These are phyloP conservation scores for Hanseniaspora pseudoguilliermondii DNA, from an alignment of 805 yeast species.

Conservation along the genomic window DNA sequence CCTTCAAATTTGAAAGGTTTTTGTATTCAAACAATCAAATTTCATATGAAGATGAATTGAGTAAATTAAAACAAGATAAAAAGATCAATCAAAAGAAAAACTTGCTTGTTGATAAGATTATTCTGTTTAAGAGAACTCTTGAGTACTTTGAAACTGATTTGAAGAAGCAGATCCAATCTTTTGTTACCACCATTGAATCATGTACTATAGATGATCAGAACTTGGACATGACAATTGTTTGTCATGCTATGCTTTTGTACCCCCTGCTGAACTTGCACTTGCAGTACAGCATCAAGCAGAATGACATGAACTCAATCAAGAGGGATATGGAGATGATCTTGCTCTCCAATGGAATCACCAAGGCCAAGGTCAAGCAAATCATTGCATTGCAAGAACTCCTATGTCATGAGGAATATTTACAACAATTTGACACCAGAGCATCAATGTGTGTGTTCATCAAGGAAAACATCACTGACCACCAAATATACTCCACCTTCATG, in stretches of 20 bases:
- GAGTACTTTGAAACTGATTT: background rate
- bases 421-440: background rate
- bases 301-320: background rate
- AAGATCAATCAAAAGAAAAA: background rate
- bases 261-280: background rate
- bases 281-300: background rate
- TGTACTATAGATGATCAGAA: too few species aligned
- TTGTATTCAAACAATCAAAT: conserved; percentile 4
- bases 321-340: background rate
- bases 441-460: background rate
- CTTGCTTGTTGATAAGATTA: background rate
- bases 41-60: background rate
- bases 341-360: background rate
- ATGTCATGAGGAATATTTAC: too few species aligned
- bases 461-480: background rate
- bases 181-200: background rate
- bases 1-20: background rate
- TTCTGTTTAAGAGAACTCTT: background rate
- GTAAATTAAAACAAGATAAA: background rate
- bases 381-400: background rate
- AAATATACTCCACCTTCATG: background rate
- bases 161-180: background rate
- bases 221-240: background rate
- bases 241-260: background rate
- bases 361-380: background rate